Evolutionary conservation across 1,284 basidiomycete genomes (phyloP).

Genomic region (Ustilago cynodontis): DNA sequence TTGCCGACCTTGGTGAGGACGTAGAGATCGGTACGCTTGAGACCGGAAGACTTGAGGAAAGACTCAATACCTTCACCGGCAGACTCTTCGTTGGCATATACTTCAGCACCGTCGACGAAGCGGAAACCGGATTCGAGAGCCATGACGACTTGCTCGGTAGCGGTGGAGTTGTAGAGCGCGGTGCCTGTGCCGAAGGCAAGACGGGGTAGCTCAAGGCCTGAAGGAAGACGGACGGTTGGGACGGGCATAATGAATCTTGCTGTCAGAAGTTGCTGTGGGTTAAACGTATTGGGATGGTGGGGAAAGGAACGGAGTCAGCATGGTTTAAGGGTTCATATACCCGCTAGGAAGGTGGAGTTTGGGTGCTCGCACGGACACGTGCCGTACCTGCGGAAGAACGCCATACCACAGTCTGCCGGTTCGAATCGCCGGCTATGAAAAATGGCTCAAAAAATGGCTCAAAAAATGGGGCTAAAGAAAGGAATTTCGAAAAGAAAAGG

Average conservation of each 20-base stretch:
- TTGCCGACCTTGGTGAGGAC: slow-evolving; percentile 48
- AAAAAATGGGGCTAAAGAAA: not conserved
- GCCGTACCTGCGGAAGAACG: not conserved
- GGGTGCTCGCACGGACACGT: slow-evolving; percentile 3
- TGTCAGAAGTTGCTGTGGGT: too few species aligned
- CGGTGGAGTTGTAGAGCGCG: slow-evolving; percentile 40
- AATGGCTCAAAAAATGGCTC: too few species aligned
- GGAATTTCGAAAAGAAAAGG: not conserved
- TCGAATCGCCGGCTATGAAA: slow-evolving; percentile 14
- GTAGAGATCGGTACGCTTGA: slow-evolving; percentile 41
- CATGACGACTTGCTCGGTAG: slow-evolving; percentile 32
- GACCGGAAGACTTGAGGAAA: slow-evolving; percentile 31
- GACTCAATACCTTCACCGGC: slow-evolving; percentile 40
- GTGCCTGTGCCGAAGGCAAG: slow-evolving; percentile 56
- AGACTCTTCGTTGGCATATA: slow-evolving; percentile 50
- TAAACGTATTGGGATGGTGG: not conserved
- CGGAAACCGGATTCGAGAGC: slow-evolving; percentile 51
- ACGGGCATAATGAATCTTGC: slow-evolving; percentile 23
- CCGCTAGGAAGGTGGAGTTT: not conserved
- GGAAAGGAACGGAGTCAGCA: not conserved
- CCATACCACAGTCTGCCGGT: not conserved
- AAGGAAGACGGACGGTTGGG: slow-evolving; percentile 37
- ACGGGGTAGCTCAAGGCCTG: slow-evolving; percentile 47
- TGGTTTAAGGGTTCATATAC: not conserved
- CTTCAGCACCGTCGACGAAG: slow-evolving; percentile 51